Conservation (phyloP, 2,329 filamentous ascomycete species). For the Rhinocladiella mackenziei region DNA sequence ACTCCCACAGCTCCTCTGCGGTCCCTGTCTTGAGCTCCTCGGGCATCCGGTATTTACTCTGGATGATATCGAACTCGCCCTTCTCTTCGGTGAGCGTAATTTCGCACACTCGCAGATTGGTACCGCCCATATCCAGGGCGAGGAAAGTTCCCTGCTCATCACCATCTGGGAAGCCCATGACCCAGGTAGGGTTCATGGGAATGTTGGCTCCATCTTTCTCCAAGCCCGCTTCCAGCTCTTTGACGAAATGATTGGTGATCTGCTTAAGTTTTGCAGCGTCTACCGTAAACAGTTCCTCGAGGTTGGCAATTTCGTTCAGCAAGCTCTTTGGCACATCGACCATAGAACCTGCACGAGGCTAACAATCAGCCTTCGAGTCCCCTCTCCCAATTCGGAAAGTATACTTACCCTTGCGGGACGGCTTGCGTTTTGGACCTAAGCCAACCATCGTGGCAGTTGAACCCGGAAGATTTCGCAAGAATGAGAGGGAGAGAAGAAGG, state of each 20-base stretch:
- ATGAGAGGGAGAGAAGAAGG: too few species aligned
- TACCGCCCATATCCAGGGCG: constrained; percentile 92
- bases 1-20: constrained; percentile 86
- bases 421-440: constrained; percentile 59
- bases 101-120: constrained; percentile 90
- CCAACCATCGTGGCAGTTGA: constrained; percentile 60
- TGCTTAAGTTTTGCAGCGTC: constrained; percentile 75
- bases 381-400: constrained; percentile 12
- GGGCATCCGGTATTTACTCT: constrained; percentile 94
- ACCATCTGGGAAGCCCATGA: constrained; percentile 82
- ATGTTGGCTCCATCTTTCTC: constrained; percentile 87
- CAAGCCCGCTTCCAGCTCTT: constrained; percentile 81
- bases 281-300: constrained; percentile 82
- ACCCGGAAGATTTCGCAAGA: too few species aligned
- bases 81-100: constrained; percentile 82
- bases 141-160: constrained; percentile 83
- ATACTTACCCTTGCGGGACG: constrained; percentile 69
- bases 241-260: constrained; percentile 84
- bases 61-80: constrained; percentile 89
- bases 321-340: constrained; percentile 85
- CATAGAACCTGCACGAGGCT: constrained; percentile 65
- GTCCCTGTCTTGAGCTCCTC: constrained; percentile 84
- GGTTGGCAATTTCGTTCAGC: constrained; percentile 70
- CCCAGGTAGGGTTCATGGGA: constrained; percentile 99
- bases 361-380: neutral